Conservation (phyloP, 2,329 filamentous ascomycete genomes). For the Bipolaris oryzae region DNA sequence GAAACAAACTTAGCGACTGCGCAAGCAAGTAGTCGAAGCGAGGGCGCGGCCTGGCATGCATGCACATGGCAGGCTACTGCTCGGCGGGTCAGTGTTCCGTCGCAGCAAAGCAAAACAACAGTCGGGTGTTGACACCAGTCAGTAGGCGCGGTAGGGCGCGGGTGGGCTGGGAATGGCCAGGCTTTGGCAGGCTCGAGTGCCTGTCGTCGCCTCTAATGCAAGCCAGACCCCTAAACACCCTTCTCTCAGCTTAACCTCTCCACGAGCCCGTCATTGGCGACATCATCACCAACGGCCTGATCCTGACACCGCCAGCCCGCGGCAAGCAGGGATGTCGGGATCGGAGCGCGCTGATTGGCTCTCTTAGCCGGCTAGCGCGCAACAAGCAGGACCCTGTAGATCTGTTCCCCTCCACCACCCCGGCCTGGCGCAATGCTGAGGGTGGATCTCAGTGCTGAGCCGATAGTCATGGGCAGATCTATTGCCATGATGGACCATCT, state of each 20-base stretch:
- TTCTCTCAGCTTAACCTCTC: constrained; percentile 7
- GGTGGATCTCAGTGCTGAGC: constrained; percentile 26
- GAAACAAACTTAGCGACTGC: neutral
- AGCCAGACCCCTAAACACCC: constrained; percentile 22
- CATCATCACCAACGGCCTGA: constrained; percentile 19
- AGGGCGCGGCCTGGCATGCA: neutral
- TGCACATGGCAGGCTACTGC: neutral
- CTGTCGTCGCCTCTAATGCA: constrained; percentile 19
- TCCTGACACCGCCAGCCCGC: constrained; percentile 4
- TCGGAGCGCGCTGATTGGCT: constrained; percentile 24
- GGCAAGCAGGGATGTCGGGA: constrained; percentile 16
- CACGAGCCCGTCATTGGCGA: constrained; percentile 25
- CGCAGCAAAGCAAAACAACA: neutral
- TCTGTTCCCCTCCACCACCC: constrained; percentile 31
- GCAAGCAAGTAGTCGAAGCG: neutral
- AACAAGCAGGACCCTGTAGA: constrained; percentile 43
- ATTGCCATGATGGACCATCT: constrained; percentile 25
- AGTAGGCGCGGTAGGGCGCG: neutral
- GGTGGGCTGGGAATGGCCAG: constrained; percentile 14
- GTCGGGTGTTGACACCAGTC: constrained; percentile 13
- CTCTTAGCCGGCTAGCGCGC: neutral
- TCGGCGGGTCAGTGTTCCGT: constrained; percentile 3
- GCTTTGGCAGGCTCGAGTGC: constrained; percentile 10
- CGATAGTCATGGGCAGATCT: constrained; percentile 31
- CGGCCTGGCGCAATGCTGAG: constrained; percentile 12